Evolutionary conservation across 257 asterid genomes (phyloP).

Genomic region (Eucommia ulmoides): DNA sequence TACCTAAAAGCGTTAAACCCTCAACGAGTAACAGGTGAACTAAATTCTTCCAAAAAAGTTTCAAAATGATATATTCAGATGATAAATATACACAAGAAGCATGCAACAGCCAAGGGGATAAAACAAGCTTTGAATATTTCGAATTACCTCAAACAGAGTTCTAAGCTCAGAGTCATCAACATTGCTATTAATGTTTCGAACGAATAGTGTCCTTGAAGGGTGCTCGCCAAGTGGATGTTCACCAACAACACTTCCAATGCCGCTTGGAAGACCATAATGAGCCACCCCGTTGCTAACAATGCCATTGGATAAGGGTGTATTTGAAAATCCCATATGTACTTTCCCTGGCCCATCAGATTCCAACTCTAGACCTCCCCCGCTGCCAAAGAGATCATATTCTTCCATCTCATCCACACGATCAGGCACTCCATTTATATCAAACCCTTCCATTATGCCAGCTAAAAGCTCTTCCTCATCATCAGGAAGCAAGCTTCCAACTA

Average conservation of each 20-base stretch:
- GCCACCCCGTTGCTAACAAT: slow-evolving; percentile 23
- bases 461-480: slow-evolving; percentile 64
- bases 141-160: slow-evolving; percentile 56
- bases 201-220: slow-evolving; percentile 73
- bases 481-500: slow-evolving; percentile 44
- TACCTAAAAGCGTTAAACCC: too few species aligned
- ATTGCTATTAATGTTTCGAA: slow-evolving; percentile 56
- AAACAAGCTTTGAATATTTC: too few species aligned
- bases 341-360: slow-evolving; percentile 43
- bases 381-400: slow-evolving; percentile 57
- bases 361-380: slow-evolving; percentile 63
- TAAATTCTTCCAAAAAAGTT: too few species aligned
- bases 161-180: slow-evolving; percentile 62
- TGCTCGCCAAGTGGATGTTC: slow-evolving; percentile 86
- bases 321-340: slow-evolving; percentile 23
- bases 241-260: slow-evolving; percentile 29
- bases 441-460: slow-evolving; percentile 38
- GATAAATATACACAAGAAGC: too few species aligned
- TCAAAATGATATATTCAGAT: too few species aligned
- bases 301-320: slow-evolving; percentile 23
- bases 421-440: slow-evolving; percentile 26
- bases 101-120: too few species aligned
- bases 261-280: slow-evolving; percentile 19
- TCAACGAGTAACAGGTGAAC: too few species aligned
- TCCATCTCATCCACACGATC: slow-evolving; percentile 33